Evolutionary conservation across 805 yeast genomes (phyloP).

Genomic region (Torulaspora indica): DNA sequence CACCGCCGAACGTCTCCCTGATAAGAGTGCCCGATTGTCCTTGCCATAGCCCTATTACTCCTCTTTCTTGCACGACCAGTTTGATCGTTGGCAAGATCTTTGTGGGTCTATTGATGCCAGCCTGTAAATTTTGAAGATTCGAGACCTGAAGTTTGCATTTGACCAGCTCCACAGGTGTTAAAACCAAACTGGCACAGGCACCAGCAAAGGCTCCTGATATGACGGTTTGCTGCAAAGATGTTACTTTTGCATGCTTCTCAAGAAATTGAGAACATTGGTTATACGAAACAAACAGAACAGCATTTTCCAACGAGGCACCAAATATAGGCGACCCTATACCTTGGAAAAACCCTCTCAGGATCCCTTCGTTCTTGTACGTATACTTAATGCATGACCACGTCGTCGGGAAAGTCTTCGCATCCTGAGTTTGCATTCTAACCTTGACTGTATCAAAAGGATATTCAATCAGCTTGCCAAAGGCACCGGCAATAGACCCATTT

Average conservation of each 20-base stretch:
- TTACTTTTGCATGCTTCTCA: slow-evolving; percentile 26
- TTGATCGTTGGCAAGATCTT: slow-evolving; percentile 39
- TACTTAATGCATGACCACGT: slow-evolving; percentile 61
- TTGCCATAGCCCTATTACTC: slow-evolving; percentile 74
- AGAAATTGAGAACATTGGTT: slow-evolving; percentile 43
- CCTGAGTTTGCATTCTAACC: slow-evolving; percentile 79
- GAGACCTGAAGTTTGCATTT: slow-evolving; percentile 83
- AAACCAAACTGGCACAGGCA: slow-evolving; percentile 68
- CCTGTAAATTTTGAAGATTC: slow-evolving; percentile 35
- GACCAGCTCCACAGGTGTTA: slow-evolving; percentile 89
- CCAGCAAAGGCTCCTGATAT: slow-evolving; percentile 81
- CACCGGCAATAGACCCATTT: slow-evolving; percentile 57
- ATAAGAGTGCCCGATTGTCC: slow-evolving; percentile 79
- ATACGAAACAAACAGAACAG: slow-evolving; percentile 69
- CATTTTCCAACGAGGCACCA: slow-evolving; percentile 89
- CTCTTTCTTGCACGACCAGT: slow-evolving; percentile 46
- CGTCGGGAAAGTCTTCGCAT: slow-evolving; percentile 50
- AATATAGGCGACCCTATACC: slow-evolving; percentile 75
- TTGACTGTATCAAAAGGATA: slow-evolving; percentile 92
- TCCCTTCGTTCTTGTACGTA: slow-evolving; percentile 66
- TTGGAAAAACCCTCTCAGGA: slow-evolving; percentile 65
- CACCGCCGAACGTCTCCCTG: slow-evolving; percentile 85
- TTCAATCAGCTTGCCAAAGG: slow-evolving; percentile 77
- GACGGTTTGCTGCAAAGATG: slow-evolving; percentile 45
- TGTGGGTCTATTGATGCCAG: slow-evolving; percentile 30